Evolutionary conservation across 192 early-diverging fungal genomes (phyloP), one percentile per base, ranked within the genome.

Genomic region (Dissophora globulifera): DNA sequence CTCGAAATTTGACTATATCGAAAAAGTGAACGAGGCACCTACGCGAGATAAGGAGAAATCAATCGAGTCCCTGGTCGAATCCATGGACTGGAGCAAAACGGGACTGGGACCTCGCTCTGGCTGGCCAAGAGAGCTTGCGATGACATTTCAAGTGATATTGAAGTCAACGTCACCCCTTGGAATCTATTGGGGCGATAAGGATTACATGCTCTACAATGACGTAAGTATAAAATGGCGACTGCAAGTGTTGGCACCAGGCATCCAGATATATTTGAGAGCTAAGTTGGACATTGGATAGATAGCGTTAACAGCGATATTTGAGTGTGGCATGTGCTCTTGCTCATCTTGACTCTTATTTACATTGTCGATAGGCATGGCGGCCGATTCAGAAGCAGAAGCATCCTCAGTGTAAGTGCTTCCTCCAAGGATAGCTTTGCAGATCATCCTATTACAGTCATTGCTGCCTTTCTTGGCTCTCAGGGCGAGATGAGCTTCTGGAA

Each of bases 361-460:
- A 13, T 46, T 42, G 29, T 43, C 17, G 35, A 33, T 59, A 74
- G 69, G 54, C 69, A 51, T 78, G 65, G 50, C 48, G 70, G 17
- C 79, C 79, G 0, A 76, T 81, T 27, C 23, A 78, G 30, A 76
- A 81, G 50, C 57, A 49, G 23, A 70, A 76, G 23, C 79, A 81
- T 46, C 79, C 79, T 9, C 19, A 46, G 11, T 71, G 79, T 81
- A 70, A 57, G 52, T 56, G 10, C 43, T n/a, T n/a, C n/a, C n/a
- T n/a, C n/a, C n/a, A n/a, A n/a, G n/a, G n/a, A n/a, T n/a, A n/a
- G n/a, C n/a, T n/a, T n/a, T n/a, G n/a, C n/a, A n/a, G n/a, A n/a
- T n/a, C n/a, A n/a, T n/a, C n/a, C n/a, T n/a, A n/a, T n/a, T n/a
- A n/a, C n/a, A n/a, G n/a, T n/a, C n/a, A n/a, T n/a, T n/a, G n/a